Conservation (phyloP, 2,329 filamentous ascomycete genomes). For the Colletotrichum sp. region DNA sequence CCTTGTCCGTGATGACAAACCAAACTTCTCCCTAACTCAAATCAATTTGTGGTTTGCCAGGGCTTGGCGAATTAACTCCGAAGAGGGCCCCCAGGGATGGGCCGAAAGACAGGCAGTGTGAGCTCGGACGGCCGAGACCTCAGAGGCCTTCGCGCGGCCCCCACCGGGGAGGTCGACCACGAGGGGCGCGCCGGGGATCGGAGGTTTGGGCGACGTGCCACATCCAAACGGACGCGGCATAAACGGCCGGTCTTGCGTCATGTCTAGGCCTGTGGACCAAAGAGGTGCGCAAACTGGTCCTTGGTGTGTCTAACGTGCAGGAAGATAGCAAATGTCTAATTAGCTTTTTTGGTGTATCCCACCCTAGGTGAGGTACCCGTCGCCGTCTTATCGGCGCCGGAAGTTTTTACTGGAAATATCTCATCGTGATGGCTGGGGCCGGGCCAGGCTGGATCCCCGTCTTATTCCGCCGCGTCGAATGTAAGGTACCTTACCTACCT, state of each 20-base stretch:
- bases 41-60: background rate
- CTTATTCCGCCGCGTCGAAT: background rate
- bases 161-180: background rate
- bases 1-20: conserved; percentile 7
- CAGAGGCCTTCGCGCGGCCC: background rate
- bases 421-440: background rate
- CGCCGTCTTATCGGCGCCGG: background rate
- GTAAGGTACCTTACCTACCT: background rate
- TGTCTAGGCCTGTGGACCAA: background rate
- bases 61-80: conserved; percentile 5
- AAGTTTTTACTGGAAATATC: background rate
- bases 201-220: background rate
- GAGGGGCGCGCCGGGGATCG: conserved; percentile 5
- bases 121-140: conserved; percentile 17
- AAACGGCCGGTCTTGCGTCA: conserved; percentile 19
- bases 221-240: conserved; percentile 11
- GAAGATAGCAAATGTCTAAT: background rate
- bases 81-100: background rate
- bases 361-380: background rate
- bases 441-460: background rate
- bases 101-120: background rate
- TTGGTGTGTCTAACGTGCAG: background rate
- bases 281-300: conserved; percentile 5
- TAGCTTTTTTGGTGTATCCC: background rate
- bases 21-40: background rate